Evolutionary conservation across 306 rosid genomes (phyloP), one percentile per base, ranked within the genome.

Genomic region (Rubus parviflorus): DNA sequence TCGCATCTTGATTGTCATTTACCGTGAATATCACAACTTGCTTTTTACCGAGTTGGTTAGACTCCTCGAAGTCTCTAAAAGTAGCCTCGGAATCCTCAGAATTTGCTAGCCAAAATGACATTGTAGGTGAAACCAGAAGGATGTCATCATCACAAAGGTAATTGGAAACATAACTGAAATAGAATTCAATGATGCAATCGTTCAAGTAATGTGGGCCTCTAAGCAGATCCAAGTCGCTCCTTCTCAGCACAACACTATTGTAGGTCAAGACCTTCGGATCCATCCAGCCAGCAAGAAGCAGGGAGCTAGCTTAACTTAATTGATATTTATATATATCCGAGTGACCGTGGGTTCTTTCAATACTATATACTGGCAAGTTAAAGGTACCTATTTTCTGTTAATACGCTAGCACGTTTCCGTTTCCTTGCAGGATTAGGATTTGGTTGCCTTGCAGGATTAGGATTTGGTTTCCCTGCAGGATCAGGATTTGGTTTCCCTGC

Each of bases 161-260:
- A 38, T 30, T 30, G 35, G 61, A 17, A 51, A 72, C 48, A 53
- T 72, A 22, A 25, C n/a, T 52, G 65, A 72, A 72, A 45, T 5
- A 72, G 75, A 72, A 72, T 38, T 72, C 49, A 72, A 72, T 72
- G 4, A 72, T 57, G 76, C 65, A 38, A 14, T 72, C 65, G 30
- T 40, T 53, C 64, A 72, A 72, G 49, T 37, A 53, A 72, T 38
- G 38, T 6, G 65, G 65, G n/a, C 76, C 76, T 38, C 19, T 72
- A 38, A 72, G 76, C 15, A 53, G 51, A 40, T 12, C 49, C 76
- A 72, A n/a, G 49, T 53, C 65, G 5, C 49, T 52, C 19, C 5
- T 20, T 38, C 37, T 53, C 20, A 72, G 40, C 64, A 40, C 43
- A 72, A 54, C 65, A 23, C 10, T 23, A 19, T 20, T 10, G 43